Percentiles rank a stretch among this genome's conserved stretches.
phyloP scores from a whole-genome alignment of 2,329 filamentous ascomycete species.

The Metarhizium album region DNA sequence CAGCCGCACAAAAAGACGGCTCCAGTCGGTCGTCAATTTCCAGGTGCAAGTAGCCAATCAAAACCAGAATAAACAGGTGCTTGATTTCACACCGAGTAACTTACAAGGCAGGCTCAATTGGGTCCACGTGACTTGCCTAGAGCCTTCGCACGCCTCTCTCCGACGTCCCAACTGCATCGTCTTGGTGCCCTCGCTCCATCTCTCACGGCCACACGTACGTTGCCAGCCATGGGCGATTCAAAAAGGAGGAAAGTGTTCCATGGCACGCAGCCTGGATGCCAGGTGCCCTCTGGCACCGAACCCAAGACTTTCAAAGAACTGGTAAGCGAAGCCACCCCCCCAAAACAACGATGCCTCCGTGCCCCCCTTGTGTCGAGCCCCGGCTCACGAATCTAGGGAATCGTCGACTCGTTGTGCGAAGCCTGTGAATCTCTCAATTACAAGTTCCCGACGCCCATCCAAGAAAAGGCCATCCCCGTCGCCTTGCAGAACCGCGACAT shows the following conservation, averaged over 20 bases:
- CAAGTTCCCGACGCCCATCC: constrained; percentile 80
- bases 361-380: neutral
- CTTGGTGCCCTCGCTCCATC: neutral
- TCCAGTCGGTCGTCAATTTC: too few species aligned
- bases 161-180: too few species aligned
- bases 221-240: constrained; percentile 20
- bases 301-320: constrained; percentile 58
- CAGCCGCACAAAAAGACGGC: too few species aligned
- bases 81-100: too few species aligned
- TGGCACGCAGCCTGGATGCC: constrained; percentile 14
- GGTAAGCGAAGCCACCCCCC: constrained; percentile 20
- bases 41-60: too few species aligned
- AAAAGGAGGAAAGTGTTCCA: constrained; percentile 33
- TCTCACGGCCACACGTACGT: neutral
- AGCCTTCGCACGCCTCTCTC: too few species aligned
- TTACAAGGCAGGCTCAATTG: too few species aligned
- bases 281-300: constrained; percentile 12
- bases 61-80: too few species aligned
- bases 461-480: constrained; percentile 69
- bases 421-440: constrained; percentile 76
- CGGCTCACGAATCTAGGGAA: constrained; percentile 40
- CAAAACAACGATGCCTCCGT: too few species aligned
- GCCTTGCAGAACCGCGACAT: constrained; percentile 75
- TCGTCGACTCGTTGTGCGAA: constrained; percentile 81
- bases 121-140: too few species aligned